These are phyloP conservation scores for Fusarium algeriense DNA, from an alignment of 2,329 filamentous ascomycete genomes.

Conservation along the genomic window DNA sequence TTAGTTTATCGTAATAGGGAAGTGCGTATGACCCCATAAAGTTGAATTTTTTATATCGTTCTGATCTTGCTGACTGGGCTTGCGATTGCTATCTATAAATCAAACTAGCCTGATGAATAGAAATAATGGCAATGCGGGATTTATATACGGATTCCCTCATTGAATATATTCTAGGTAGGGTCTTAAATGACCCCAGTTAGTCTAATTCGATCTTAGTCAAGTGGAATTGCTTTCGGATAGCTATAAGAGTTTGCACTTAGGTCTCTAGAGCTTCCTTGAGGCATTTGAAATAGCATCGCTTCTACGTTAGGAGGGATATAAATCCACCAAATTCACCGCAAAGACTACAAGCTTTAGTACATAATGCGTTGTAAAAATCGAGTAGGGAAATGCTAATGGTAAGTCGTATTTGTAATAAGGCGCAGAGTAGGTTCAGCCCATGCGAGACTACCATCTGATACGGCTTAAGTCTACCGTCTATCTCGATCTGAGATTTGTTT, in stretches of 20 bases:
- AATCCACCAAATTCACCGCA: slow-evolving; percentile 46
- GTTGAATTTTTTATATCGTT: not conserved
- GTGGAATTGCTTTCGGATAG: not conserved
- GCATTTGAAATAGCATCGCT: slow-evolving; percentile 49
- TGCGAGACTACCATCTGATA: slow-evolving; percentile 46
- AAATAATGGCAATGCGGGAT: not conserved
- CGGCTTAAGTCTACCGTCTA: slow-evolving; percentile 43
- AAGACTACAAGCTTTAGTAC: slow-evolving; percentile 46
- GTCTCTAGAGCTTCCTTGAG: slow-evolving; percentile 26
- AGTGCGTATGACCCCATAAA: not conserved
- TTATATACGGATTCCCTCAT: not conserved
- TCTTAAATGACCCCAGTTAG: not conserved
- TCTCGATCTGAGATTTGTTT: slow-evolving; percentile 47
- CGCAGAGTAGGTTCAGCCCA: slow-evolving; percentile 50
- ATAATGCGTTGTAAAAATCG: slow-evolving; percentile 47
- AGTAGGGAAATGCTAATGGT: slow-evolving; percentile 43
- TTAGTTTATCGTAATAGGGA: not conserved
- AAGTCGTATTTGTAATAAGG: slow-evolving; percentile 49
- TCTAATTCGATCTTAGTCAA: not conserved
- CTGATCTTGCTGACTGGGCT: not conserved
- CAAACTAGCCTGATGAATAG: not conserved
- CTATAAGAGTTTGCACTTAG: not conserved
- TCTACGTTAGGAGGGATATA: slow-evolving; percentile 46
- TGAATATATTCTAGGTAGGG: not conserved
- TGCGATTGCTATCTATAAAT: not conserved